Evolutionary conservation across 768 basidiomycete genomes (phyloP).

Genomic region (Psilocybe cubensis): DNA sequence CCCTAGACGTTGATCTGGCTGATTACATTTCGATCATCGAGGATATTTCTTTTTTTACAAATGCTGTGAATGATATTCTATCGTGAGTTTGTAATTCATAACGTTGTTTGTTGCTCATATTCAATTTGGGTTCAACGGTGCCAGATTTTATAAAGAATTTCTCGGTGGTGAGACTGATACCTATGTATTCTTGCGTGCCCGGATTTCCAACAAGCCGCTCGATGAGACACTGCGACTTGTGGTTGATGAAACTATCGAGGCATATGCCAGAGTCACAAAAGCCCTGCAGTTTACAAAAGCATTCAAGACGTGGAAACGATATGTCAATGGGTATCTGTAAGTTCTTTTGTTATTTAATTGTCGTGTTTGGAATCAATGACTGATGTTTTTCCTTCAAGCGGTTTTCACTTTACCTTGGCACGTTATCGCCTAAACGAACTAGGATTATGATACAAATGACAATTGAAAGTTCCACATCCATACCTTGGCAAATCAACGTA

Average conservation of each 20-base stretch:
- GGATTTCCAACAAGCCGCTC: neutral
- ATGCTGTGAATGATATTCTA: neutral
- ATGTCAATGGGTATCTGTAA: slow-evolving; percentile 1
- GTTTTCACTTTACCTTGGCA: neutral
- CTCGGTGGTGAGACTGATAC: slow-evolving; percentile 5
- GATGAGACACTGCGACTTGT: neutral
- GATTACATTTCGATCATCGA: neutral
- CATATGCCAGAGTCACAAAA: neutral
- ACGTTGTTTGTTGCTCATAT: too few relatives aligned
- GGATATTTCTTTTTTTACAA: neutral
- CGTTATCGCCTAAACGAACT: slow-evolving; percentile 7
- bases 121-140: too few relatives aligned
- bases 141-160: slow-evolving; percentile 9
- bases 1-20: neutral
- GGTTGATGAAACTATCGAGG: neutral
- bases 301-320: neutral
- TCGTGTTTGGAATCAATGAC: neutral
- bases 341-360: neutral
- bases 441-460: too few relatives aligned
- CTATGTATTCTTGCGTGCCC: neutral
- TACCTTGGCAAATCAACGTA: too few relatives aligned
- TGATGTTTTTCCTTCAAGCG: neutral
- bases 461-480: too few relatives aligned
- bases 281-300: neutral
- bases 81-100: too few relatives aligned